A percentile compares a stretch with the other conserved stretches of the same genome.
Conservation (phyloP, 345 rosid genomes). For the Adansonia digitata region DNA sequence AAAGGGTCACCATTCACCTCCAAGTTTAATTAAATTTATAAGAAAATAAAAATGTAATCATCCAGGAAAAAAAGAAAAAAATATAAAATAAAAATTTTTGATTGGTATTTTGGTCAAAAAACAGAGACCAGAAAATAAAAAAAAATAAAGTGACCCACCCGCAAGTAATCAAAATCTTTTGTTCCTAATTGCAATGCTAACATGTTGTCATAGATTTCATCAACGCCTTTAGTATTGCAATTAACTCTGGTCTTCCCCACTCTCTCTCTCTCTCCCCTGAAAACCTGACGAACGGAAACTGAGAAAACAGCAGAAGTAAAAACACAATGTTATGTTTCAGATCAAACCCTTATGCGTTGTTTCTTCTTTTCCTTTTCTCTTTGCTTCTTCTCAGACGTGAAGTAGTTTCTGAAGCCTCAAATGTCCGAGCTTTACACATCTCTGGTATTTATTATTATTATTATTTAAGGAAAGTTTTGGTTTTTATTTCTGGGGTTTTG, state of each 20-base stretch:
- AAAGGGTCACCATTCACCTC: no score
- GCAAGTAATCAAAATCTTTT: not conserved
- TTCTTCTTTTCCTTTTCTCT: constrained; percentile 21
- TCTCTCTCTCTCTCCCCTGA: no score
- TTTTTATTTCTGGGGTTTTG: constrained; percentile 4
- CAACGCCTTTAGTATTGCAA: not conserved
- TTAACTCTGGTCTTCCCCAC: no score
- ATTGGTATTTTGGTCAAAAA: not conserved
- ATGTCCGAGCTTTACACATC: not conserved
- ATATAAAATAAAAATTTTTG: no score
- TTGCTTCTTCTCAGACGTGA: constrained; percentile 21
- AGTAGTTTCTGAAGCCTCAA: constrained; percentile 18
- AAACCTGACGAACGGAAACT: not conserved
- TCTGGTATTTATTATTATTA: constrained; percentile 18
- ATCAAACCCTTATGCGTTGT: constrained; percentile 24
- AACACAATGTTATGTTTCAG: constrained; percentile 25
- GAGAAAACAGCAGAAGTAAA: not conserved
- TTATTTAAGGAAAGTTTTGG: not conserved
- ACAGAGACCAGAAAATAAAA: no score
- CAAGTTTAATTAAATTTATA: not conserved
- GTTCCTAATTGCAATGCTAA: not conserved
- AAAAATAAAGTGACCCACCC: not conserved
- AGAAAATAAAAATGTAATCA: not conserved
- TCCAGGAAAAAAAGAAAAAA: not conserved
- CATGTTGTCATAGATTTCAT: not conserved